These are phyloP conservation scores for Macrolepiota dolichaula DNA, from an alignment of 768 basidiomycete genomes.

Conservation along the genomic window DNA sequence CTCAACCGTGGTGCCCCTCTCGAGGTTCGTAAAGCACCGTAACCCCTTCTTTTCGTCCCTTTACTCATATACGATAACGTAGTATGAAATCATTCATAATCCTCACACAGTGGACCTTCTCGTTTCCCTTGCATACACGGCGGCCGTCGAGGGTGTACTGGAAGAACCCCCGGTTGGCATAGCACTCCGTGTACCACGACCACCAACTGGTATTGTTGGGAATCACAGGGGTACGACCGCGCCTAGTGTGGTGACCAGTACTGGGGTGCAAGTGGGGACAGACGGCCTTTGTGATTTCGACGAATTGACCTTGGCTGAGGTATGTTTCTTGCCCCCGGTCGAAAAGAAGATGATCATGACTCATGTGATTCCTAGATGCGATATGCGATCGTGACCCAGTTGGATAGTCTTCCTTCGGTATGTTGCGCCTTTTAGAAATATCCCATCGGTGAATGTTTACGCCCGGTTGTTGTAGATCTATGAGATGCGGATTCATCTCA, in stretches of 20 bases:
- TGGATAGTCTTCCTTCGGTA: constrained; percentile 49
- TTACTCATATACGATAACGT: not conserved
- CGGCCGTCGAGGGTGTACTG: constrained; percentile 50
- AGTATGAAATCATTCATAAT: constrained; percentile 73
- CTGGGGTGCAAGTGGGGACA: constrained; percentile 13
- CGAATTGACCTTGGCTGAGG: constrained; percentile 31
- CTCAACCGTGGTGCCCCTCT: constrained; percentile 65
- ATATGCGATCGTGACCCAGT: constrained; percentile 34
- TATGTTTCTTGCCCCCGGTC: constrained; percentile 18
- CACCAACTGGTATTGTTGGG: constrained; percentile 18
- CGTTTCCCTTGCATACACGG: constrained; percentile 56
- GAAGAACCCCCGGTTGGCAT: constrained; percentile 60
- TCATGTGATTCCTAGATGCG: constrained; percentile 38
- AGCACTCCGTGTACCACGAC: constrained; percentile 50
- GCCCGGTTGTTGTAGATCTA: constrained; percentile 32
- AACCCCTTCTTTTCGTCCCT: not conserved
- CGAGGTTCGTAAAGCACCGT: constrained; percentile 39
- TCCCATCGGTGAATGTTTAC: not conserved
- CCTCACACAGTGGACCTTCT: constrained; percentile 64
- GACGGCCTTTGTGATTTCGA: constrained; percentile 56
- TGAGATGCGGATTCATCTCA: constrained; percentile 59
- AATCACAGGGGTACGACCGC: not conserved
- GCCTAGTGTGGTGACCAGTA: not conserved
- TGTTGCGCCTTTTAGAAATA: constrained; percentile 12
- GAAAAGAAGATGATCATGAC: not conserved